phyloP scores from a whole-genome alignment of 495 filamentous ascomycete species.

The Entonaema liquescens region DNA sequence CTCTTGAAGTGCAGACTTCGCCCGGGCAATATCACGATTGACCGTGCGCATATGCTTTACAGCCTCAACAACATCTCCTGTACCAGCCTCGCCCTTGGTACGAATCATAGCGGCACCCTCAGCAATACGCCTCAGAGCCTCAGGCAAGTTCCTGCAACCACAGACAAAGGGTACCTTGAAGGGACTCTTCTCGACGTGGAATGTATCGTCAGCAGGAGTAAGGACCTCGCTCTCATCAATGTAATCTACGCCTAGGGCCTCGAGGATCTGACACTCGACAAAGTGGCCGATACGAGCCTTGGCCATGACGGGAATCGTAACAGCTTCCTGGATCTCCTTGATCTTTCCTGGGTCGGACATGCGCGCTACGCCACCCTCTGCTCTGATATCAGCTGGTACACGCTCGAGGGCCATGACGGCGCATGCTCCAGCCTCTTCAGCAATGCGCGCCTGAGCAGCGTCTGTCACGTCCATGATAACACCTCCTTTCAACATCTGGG shows the following conservation, averaged over 20 bases:
- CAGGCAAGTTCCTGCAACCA: constrained; percentile 93
- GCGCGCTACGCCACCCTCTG: constrained; percentile 89
- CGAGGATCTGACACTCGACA: constrained; percentile 97
- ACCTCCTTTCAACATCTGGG: constrained; percentile 97
- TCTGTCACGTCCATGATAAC: constrained; percentile 99
- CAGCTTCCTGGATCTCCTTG: constrained; percentile 92
- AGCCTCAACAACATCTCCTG: constrained; percentile 97
- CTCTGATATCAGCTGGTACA: constrained; percentile 96
- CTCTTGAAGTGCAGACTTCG: constrained; percentile 65
- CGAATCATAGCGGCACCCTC: constrained; percentile 99
- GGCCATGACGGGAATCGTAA: constrained; percentile 99
- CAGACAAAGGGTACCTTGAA: constrained; percentile 95
- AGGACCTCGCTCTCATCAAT: constrained; percentile 98
- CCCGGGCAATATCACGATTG: constrained; percentile 80
- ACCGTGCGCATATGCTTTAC: constrained; percentile 96
- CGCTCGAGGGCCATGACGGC: constrained; percentile 99
- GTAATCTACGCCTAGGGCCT: constrained; percentile 94
- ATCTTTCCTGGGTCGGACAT: constrained; percentile 98
- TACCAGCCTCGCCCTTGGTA: constrained; percentile 97
- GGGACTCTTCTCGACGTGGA: constrained; percentile 88
- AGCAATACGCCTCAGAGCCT: constrained; percentile 88
- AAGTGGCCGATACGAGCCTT: constrained; percentile 98
- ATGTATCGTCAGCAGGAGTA: constrained; percentile 87
- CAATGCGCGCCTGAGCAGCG: constrained; percentile 92
- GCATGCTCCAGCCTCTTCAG: constrained; percentile 93